These are phyloP conservation scores for Pyrenophora tritici-repentis DNA, from an alignment of 2,329 filamentous ascomycete genomes.

Conservation along the genomic window DNA sequence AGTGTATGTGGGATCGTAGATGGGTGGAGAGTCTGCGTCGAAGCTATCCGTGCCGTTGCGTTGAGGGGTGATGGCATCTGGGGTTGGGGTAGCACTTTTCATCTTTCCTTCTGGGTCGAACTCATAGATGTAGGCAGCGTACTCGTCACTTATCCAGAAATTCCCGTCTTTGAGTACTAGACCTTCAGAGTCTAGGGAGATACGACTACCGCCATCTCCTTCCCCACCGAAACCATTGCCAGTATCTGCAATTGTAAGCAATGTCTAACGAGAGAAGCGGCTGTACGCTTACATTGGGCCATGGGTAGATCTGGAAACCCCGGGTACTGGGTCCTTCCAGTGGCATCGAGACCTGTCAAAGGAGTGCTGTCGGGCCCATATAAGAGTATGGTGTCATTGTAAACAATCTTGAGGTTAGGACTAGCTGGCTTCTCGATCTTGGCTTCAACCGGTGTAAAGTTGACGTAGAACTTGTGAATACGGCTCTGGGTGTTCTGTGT, in stretches of 20 bases:
- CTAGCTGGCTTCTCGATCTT: constrained; percentile 58
- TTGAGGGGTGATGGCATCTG: constrained; percentile 66
- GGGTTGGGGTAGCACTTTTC: constrained; percentile 67
- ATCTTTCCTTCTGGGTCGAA: constrained; percentile 65
- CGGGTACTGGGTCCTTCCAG: constrained; percentile 51
- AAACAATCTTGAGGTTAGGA: constrained; percentile 66
- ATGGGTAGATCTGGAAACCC: constrained; percentile 67
- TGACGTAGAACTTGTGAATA: constrained; percentile 69
- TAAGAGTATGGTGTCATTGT: constrained; percentile 68
- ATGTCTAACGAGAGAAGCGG: no score
- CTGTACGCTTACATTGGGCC: constrained; percentile 55
- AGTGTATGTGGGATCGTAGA: constrained; percentile 58
- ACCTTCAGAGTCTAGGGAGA: constrained; percentile 70
- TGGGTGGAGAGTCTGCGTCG: constrained; percentile 66
- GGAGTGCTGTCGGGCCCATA: constrained; percentile 66
- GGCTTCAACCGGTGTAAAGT: constrained; percentile 61
- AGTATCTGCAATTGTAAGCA: constrained; percentile 43
- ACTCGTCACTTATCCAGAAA: constrained; percentile 69
- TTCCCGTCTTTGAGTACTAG: constrained; percentile 64
- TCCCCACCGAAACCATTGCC: constrained; percentile 70
- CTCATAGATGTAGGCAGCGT: constrained; percentile 71
- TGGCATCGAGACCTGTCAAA: constrained; percentile 51
- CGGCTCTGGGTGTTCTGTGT: constrained; percentile 71
- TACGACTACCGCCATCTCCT: constrained; percentile 63
- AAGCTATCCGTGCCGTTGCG: constrained; percentile 67